phyloP scores from a whole-genome alignment of 495 filamentous ascomycete genomes.

The Penicillium angulare region DNA sequence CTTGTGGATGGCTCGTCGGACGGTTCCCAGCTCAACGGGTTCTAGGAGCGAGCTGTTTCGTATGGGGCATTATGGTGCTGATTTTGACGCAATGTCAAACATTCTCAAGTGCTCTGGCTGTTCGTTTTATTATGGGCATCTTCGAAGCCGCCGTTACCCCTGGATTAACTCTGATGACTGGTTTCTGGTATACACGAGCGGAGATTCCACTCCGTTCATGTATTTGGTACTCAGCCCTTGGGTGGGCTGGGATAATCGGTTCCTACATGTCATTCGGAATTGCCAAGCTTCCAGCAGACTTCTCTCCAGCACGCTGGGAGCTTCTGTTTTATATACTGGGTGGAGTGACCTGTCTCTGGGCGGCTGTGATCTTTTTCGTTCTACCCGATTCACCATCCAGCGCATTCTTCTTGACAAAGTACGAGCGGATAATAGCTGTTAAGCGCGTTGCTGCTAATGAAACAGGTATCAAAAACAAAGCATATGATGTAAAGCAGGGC shows the following conservation, averaged over 20 bases:
- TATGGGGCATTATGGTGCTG: too few species aligned
- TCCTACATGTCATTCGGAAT: neutral
- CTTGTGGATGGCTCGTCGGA: too few species aligned
- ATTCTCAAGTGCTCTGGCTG: too few species aligned
- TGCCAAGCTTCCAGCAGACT: slow-evolving; percentile 24
- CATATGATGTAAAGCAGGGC: too few species aligned
- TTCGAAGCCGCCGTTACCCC: slow-evolving; percentile 57
- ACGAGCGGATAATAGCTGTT: slow-evolving; percentile 41
- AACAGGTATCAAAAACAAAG: too few species aligned
- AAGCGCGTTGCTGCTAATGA: slow-evolving; percentile 46
- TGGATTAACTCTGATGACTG: slow-evolving; percentile 54
- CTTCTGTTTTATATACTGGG: slow-evolving; percentile 44
- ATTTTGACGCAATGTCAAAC: too few species aligned
- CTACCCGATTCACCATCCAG: slow-evolving; percentile 51
- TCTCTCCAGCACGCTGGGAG: slow-evolving; percentile 32
- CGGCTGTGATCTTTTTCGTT: slow-evolving; percentile 38
- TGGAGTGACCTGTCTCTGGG: slow-evolving; percentile 36
- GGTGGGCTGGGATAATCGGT: slow-evolving; percentile 39
- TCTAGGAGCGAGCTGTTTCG: too few species aligned
- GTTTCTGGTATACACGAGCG: slow-evolving; percentile 54
- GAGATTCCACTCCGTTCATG: too few species aligned
- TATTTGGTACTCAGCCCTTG: too few species aligned
- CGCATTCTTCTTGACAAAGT: slow-evolving; percentile 38
- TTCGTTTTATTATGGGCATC: slow-evolving; percentile 53
- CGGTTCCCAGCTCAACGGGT: too few species aligned